These are phyloP conservation scores for Flaveria bidentis DNA, from an alignment of 129 eudicot species.

Conservation along the genomic window DNA sequence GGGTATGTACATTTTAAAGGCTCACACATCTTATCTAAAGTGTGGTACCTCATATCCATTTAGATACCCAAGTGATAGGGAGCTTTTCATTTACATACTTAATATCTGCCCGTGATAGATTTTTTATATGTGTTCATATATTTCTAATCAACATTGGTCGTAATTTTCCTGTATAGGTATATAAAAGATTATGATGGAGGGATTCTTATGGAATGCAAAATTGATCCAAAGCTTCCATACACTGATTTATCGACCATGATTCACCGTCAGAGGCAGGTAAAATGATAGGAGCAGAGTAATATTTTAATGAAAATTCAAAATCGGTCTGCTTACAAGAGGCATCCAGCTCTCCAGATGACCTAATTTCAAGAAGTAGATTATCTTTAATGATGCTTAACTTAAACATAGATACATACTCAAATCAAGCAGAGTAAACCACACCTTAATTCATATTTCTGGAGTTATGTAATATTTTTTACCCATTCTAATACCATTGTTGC, in stretches of 20 bases:
- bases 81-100: background rate
- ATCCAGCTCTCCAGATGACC: background rate
- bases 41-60: constrained; percentile 10
- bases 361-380: background rate
- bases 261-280: constrained; percentile 92
- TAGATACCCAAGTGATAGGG: constrained; percentile 5
- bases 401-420: background rate
- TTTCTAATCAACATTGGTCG: background rate
- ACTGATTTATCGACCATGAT: constrained; percentile 97
- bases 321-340: background rate
- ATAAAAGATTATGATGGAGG: constrained; percentile 98
- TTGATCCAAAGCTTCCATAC: constrained; percentile 98
- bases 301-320: background rate
- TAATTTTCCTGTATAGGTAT: constrained; percentile 46
- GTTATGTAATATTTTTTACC: background rate
- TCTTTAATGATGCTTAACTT: background rate
- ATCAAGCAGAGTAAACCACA: background rate
- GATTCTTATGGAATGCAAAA: constrained; percentile 97
- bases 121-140: background rate
- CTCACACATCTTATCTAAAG: background rate
- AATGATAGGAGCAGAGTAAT: background rate
- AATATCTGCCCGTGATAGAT: background rate
- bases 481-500: background rate
- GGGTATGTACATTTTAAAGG: constrained; percentile 59
- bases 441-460: background rate